Percentiles rank a stretch among this genome's conserved stretches.
Evolutionary conservation across 306 rosid genomes (phyloP).

Genomic region (Amphicarpaea edgeworthii): DNA sequence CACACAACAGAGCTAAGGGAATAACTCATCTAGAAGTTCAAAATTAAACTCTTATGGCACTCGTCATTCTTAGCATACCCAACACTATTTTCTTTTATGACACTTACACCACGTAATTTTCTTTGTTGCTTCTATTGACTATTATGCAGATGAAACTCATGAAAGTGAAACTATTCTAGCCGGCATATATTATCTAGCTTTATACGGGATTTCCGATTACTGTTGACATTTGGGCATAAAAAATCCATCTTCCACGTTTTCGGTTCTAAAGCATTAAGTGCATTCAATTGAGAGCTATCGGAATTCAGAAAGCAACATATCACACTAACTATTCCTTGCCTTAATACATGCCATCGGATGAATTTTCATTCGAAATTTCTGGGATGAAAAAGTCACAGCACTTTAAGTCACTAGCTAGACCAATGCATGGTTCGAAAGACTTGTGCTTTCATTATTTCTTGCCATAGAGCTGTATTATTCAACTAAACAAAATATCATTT

Average conservation of each 20-base stretch:
- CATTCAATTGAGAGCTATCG: neutral
- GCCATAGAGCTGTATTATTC: conserved; percentile 24
- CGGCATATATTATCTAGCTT: too few relatives aligned
- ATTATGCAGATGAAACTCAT: neutral
- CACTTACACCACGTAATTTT: neutral
- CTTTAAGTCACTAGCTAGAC: neutral
- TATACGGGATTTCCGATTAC: too few relatives aligned
- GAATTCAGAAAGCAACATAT: neutral
- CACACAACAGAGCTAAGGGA: too few relatives aligned
- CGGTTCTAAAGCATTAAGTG: neutral
- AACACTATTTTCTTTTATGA: neutral
- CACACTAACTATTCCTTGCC: too few relatives aligned
- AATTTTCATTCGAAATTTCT: too few relatives aligned
- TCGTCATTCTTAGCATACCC: too few relatives aligned
- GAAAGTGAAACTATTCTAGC: too few relatives aligned
- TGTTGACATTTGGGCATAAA: too few relatives aligned
- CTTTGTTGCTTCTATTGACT: neutral
- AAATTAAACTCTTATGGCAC: too few relatives aligned
- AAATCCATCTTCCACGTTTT: neutral
- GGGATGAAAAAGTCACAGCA: neutral
- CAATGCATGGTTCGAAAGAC: conserved; percentile 19
- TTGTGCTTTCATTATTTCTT: neutral
- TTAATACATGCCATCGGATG: too few relatives aligned
- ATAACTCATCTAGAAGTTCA: too few relatives aligned
- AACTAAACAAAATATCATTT: conserved; percentile 1